These are phyloP conservation scores for Candida ascalaphidarum DNA, from an alignment of 805 yeast genomes.

Conservation along the genomic window DNA sequence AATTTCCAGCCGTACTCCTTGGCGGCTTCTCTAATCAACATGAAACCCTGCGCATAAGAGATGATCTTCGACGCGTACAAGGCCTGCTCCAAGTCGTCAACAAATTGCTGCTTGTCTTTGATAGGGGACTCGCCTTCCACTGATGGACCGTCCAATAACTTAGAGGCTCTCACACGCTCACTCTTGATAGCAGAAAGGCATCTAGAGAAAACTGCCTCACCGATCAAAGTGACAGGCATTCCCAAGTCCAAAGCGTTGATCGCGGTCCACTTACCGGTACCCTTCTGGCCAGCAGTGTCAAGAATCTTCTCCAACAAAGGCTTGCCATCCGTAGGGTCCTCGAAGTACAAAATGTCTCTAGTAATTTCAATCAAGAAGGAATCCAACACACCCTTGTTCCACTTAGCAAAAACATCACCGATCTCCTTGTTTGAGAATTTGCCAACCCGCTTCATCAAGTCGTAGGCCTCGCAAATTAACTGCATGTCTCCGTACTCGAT, in stretches of 20 bases:
- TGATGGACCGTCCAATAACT: slow-evolving; percentile 70
- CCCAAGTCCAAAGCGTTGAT: slow-evolving; percentile 96
- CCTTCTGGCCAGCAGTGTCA: slow-evolving; percentile 98
- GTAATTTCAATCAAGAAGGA: slow-evolving; percentile 96
- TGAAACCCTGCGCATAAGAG: slow-evolving; percentile 99
- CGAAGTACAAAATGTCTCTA: slow-evolving; percentile 83
- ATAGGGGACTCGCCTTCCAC: slow-evolving; percentile 50
- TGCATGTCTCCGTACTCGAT: slow-evolving; percentile 99
- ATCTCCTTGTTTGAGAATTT: slow-evolving; percentile 86
- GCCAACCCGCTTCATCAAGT: slow-evolving; percentile 89
- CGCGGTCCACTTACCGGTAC: slow-evolving; percentile 99
- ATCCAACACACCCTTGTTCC: slow-evolving; percentile 98
- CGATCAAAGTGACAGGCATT: slow-evolving; percentile 96
- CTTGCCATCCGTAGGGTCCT: slow-evolving; percentile 78
- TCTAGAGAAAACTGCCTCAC: slow-evolving; percentile 98
- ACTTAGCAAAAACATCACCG: slow-evolving; percentile 80
- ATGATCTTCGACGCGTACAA: slow-evolving; percentile 96
- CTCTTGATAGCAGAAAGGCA: slow-evolving; percentile 86
- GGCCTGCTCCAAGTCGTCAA: slow-evolving; percentile 95
- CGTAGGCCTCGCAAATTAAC: slow-evolving; percentile 96
- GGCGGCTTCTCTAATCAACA: slow-evolving; percentile 98
- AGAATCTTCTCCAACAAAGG: slow-evolving; percentile 94
- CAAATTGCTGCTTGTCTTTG: slow-evolving; percentile 73
- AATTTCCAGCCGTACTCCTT: slow-evolving; percentile 94
- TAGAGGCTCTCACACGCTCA: slow-evolving; percentile 86